Evolutionary conservation across 371 early-diverging fungal genomes (phyloP).

Genomic region (Catenaria anguillulae): DNA sequence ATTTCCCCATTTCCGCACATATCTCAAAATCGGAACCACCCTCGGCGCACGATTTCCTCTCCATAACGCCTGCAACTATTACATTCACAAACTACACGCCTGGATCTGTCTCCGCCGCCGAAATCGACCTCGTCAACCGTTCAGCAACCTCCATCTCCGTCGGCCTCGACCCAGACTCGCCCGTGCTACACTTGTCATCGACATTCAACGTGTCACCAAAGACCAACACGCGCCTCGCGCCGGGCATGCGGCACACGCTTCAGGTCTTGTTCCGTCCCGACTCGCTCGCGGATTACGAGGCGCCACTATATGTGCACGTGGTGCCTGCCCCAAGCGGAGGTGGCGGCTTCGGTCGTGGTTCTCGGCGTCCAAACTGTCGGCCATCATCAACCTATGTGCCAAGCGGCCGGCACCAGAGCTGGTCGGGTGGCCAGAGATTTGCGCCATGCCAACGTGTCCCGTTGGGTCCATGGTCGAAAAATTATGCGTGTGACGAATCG

Average conservation of each 20-base stretch:
- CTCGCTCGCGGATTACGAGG: neutral
- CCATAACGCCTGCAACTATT: neutral
- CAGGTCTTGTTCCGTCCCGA: neutral
- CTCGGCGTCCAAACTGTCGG: too few relatives aligned
- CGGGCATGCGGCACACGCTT: neutral
- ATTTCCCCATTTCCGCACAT: too few relatives aligned
- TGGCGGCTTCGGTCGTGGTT: neutral
- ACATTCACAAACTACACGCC: neutral
- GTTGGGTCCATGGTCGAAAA: too few relatives aligned
- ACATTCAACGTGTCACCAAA: neutral
- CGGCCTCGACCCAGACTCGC: neutral
- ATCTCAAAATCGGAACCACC: too few relatives aligned
- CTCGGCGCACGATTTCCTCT: neutral
- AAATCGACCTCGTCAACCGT: neutral
- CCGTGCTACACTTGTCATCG: neutral
- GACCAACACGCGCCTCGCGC: neutral
- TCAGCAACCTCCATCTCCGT: neutral
- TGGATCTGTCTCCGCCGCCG: neutral
- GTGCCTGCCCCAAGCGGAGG: neutral
- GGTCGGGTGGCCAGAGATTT: too few relatives aligned
- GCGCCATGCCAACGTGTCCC: too few relatives aligned
- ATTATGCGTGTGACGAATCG: too few relatives aligned
- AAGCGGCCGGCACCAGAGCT: too few relatives aligned
- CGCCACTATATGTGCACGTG: neutral
- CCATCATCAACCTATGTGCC: too few relatives aligned